Conservation (phyloP, 225 moss, liverwort and hornwort species). For the Takakia lepidozioides region DNA sequence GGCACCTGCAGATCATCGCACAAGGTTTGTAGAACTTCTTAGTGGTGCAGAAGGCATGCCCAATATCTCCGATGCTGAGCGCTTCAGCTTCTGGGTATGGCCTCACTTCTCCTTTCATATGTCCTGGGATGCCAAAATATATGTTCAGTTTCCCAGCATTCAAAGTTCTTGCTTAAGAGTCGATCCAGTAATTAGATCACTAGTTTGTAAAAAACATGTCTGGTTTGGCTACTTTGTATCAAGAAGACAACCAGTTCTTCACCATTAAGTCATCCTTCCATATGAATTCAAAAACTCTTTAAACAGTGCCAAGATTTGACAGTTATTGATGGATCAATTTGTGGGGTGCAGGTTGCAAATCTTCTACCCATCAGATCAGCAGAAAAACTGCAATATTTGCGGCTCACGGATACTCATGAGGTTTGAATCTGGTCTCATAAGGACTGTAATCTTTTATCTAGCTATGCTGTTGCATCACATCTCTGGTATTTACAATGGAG, state of each 20-base stretch:
- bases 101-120: neutral
- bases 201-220: neutral
- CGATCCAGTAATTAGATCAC: neutral
- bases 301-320: too few species aligned
- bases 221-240: neutral
- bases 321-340: neutral
- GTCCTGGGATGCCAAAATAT: too few species aligned
- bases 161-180: neutral
- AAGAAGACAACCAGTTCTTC: neutral
- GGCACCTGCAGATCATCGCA: constrained; percentile 36
- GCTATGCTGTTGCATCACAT: neutral
- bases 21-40: constrained; percentile 29
- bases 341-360: constrained; percentile 53
- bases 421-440: constrained; percentile 12
- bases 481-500: neutral
- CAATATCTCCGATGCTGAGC: constrained; percentile 52
- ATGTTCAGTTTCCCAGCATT: too few species aligned
- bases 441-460: neutral
- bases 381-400: constrained; percentile 55
- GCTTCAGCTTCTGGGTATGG: constrained; percentile 90
- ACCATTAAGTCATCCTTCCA: too few species aligned
- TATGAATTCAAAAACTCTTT: too few species aligned
- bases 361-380: constrained; percentile 26
- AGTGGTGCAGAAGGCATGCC: constrained; percentile 59
- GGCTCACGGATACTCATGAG: constrained; percentile 67